Base-by-base conservation (phyloP, 208 protist species). In the Leishmania turanica region DNA sequence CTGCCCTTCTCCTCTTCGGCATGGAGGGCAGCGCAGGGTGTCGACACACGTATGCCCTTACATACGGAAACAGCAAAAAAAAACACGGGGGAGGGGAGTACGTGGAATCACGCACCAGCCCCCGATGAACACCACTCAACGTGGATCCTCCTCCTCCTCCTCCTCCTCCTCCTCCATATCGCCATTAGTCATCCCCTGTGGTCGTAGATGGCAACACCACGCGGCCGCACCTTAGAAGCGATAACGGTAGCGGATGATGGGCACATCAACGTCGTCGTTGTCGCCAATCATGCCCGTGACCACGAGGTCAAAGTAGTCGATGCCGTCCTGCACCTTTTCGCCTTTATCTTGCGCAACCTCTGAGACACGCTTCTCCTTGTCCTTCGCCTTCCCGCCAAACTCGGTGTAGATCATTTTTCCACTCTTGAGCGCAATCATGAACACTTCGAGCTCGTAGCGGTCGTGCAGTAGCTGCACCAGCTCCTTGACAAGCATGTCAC, bases 401-500 rank as follows among this genome's bases (percentile, higher is more conserved):
- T 91, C 87, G 21, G 89, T 92, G 86, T 90, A 97, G 65, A 97
- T 84, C 87, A 97, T 95, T 86, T 96, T 95, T 19, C 94, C 94
- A 76, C 90, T 95, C 19, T 90, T 83, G 19, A 96, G 84, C 24
- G 94, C 87, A 68, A 99, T 90, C 93, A 99, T 99, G 64, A 96
- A 97, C 15, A 99, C 89, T 42, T 98, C 93, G 75, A 99, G 81
- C 74, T 98, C 84, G 82, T 99, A 95, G 70, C 97, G 92, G 31
- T 89, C 66, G 88, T 96, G 79, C 83, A 99, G 95, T 69, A 95
- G 80, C 40, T 90, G 72, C 11, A 99, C 88, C 51, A 99, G 94
- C 77, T 99, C 91, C 69, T 95, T 76, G 45, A 99, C 88, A 2
- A 98, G 98, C 69, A 99, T 90, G 82, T 99, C 96, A 53, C 90